phyloP scores from a whole-genome alignment of 352 stramenopile species.

The Pythium utonaiense region DNA sequence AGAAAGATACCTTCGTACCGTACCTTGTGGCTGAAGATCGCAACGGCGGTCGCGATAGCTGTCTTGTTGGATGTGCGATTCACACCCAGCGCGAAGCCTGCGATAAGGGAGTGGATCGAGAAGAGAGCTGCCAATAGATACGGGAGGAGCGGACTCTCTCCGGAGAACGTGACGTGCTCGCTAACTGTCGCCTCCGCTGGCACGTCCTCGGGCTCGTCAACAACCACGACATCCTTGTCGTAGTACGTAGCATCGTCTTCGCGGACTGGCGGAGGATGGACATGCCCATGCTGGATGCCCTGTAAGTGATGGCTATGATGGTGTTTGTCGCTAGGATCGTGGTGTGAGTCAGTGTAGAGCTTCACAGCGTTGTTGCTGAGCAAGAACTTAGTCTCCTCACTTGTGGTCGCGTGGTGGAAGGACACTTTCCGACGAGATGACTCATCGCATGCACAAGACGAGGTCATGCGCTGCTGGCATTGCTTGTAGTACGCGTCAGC shows the following conservation, averaged over 20 bases:
- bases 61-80: conserved; percentile 51
- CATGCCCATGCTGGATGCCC: conserved; percentile 3
- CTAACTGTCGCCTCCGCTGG: conserved; percentile 40
- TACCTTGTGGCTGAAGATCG: conserved; percentile 71
- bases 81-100: conserved; percentile 56
- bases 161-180: conserved; percentile 60
- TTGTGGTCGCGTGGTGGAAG: conserved; percentile 36
- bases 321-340: neutral
- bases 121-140: conserved; percentile 67
- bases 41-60: conserved; percentile 49
- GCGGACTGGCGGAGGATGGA: neutral
- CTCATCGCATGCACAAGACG: conserved; percentile 32
- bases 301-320: conserved; percentile 8
- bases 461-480: conserved; percentile 1
- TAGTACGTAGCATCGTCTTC: conserved; percentile 5
- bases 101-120: conserved; percentile 64
- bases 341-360: neutral
- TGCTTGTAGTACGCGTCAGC: conserved; percentile 14
- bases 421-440: conserved; percentile 25
- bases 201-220: conserved; percentile 7
- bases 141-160: conserved; percentile 46
- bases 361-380: conserved; percentile 33
- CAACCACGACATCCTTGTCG: conserved; percentile 4
- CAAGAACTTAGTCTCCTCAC: conserved; percentile 37
- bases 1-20: neutral